phyloP scores from a whole-genome alignment of 2,329 filamentous ascomycete genomes.

The Calonectria pseudoreteaudii region DNA sequence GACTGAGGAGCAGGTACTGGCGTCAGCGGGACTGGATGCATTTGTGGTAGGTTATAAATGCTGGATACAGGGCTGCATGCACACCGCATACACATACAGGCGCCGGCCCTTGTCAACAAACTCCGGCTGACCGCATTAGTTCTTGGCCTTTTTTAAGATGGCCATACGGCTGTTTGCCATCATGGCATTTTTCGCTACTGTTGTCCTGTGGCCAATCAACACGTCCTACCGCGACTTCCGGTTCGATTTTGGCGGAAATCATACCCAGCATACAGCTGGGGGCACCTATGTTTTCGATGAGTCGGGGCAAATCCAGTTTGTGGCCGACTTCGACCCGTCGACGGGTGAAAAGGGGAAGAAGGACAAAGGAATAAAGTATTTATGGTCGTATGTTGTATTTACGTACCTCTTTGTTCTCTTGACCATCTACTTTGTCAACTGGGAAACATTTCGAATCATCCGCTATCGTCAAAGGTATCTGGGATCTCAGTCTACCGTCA shows the following conservation, averaged over 20 bases:
- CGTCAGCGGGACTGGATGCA: conserved; percentile 92
- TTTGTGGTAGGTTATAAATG: conserved; percentile 75
- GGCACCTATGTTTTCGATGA: conserved; percentile 15
- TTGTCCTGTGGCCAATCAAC: conserved; percentile 89
- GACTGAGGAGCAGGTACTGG: conserved; percentile 88
- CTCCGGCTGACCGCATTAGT: conserved; percentile 57
- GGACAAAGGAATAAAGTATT: conserved; percentile 61
- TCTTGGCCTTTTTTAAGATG: conserved; percentile 96
- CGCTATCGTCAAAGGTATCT: conserved; percentile 89
- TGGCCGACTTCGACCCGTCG: conserved; percentile 32
- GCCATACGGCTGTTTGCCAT: conserved; percentile 84
- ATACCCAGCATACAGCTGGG: conserved; percentile 9
- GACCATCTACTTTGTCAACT: conserved; percentile 84
- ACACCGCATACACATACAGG: not conserved
- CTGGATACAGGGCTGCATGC: not conserved
- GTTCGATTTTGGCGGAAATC: not conserved
- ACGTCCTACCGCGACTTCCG: conserved; percentile 62
- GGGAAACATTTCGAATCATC: conserved; percentile 87
- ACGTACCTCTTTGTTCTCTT: conserved; percentile 91
- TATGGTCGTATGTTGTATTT: conserved; percentile 96
- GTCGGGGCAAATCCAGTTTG: conserved; percentile 28
- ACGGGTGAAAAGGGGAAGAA: conserved; percentile 50
- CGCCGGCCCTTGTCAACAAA: not conserved
- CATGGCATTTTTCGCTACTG: conserved; percentile 84
- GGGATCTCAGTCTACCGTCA: conserved; percentile 93